Conservation (phyloP, 768 basidiomycete genomes). For the Pulveroboletus sp. region DNA sequence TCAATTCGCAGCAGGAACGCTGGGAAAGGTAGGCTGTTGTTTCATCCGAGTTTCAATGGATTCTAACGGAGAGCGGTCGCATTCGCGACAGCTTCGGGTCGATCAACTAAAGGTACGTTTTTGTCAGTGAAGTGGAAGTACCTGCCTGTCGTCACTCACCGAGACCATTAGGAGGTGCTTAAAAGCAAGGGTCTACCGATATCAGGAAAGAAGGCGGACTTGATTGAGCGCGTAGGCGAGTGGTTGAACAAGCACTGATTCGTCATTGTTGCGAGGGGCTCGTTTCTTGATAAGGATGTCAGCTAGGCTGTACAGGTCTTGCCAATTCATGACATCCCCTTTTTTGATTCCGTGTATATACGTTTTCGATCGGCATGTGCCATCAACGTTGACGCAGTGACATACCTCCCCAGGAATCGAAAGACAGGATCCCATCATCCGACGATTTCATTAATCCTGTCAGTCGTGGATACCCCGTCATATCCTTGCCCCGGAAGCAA, state of each 20-base stretch:
- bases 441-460: neutral
- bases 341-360: neutral
- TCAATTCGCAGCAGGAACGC: slow-evolving; percentile 53
- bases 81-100: slow-evolving; percentile 56
- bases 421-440: neutral
- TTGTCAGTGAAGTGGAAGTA: neutral
- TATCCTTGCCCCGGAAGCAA: neutral
- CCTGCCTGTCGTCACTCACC: neutral
- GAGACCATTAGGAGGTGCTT: slow-evolving; percentile 58
- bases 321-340: neutral
- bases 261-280: neutral
- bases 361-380: slow-evolving; percentile 2
- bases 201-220: slow-evolving; percentile 72
- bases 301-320: neutral
- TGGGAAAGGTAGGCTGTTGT: slow-evolving; percentile 59
- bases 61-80: slow-evolving; percentile 7
- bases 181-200: slow-evolving; percentile 59
- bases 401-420: neutral
- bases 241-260: slow-evolving; percentile 49
- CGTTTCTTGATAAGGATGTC: neutral
- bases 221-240: slow-evolving; percentile 61
- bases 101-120: slow-evolving; percentile 71
- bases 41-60: neutral
- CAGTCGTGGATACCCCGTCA: neutral
- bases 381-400: neutral